A percentile compares a stretch with the other conserved stretches of the same genome.
phyloP scores from a whole-genome alignment of 2,329 filamentous ascomycete genomes.

The Epichloe uncinata region DNA sequence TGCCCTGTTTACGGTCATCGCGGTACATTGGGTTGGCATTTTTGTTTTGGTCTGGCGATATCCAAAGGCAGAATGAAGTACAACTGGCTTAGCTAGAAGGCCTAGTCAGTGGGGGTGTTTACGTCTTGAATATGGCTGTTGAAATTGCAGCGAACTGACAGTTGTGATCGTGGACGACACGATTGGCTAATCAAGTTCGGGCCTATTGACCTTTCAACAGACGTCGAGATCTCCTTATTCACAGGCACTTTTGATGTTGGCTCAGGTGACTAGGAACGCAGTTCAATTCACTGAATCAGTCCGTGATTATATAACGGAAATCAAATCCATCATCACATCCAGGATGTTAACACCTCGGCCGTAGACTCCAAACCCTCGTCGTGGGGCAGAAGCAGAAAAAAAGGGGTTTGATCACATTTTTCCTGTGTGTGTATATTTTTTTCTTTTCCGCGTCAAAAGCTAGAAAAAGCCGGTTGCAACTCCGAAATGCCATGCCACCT shows the following conservation, averaged over 20 bases:
- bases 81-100: not conserved
- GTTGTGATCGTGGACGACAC: not conserved
- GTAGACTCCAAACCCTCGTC: not conserved
- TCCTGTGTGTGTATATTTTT: slow-evolving; percentile 11
- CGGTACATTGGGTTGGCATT: slow-evolving; percentile 21
- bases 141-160: not conserved
- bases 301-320: not conserved
- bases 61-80: slow-evolving; percentile 4
- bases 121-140: not conserved
- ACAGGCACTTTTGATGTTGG: not conserved
- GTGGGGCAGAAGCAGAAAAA: slow-evolving; percentile 1
- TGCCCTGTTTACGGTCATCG: slow-evolving; percentile 15
- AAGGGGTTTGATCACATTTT: slow-evolving; percentile 23
- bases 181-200: not conserved
- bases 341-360: not conserved
- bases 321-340: slow-evolving; percentile 5
- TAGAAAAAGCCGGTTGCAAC: slow-evolving; percentile 32
- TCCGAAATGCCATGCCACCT: slow-evolving; percentile 32
- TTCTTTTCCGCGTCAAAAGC: slow-evolving; percentile 27
- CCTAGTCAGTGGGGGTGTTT: not conserved
- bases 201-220: not conserved
- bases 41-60: slow-evolving; percentile 8
- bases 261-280: not conserved
- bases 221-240: too few species aligned
- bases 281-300: not conserved